Conservation (phyloP, 164 flowering plant species). For the Magnolia officinalis region DNA sequence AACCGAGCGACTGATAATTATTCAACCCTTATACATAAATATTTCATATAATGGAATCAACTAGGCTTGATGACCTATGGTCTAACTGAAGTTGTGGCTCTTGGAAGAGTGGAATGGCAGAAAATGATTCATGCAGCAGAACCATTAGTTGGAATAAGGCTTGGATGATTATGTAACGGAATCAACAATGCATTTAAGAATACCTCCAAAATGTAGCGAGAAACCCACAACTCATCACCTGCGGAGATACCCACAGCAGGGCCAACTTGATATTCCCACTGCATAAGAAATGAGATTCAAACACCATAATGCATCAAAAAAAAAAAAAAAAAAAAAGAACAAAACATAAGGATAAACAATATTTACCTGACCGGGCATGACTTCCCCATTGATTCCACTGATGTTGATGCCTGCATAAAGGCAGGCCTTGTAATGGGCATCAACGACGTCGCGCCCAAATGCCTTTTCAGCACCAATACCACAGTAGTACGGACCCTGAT, state of each 20-base stretch:
- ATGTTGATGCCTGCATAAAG: constrained; percentile 49
- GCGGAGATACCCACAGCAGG: constrained; percentile 85
- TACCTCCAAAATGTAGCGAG: constrained; percentile 94
- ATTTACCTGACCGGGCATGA: constrained; percentile 49
- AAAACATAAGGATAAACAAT: background rate
- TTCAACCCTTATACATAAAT: background rate
- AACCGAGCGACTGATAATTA: background rate
- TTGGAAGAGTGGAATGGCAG: too few relatives aligned
- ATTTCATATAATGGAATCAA: background rate
- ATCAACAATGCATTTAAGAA: background rate
- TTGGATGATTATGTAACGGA: too few relatives aligned
- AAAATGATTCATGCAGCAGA: too few relatives aligned
- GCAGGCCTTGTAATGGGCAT: constrained; percentile 52
- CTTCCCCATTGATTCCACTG: constrained; percentile 53
- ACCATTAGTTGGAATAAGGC: too few relatives aligned
- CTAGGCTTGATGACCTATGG: background rate
- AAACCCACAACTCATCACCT: constrained; percentile 76
- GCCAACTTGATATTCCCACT: constrained; percentile 98
- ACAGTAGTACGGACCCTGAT: constrained; percentile 51
- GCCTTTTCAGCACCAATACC: constrained; percentile 43
- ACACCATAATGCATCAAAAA: background rate
- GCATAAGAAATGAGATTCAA: background rate
- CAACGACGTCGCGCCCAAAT: constrained; percentile 41
- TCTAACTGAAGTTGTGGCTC: too few relatives aligned
- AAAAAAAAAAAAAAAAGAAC: background rate